Conservation (phyloP, 2,329 filamentous ascomycete genomes). For the Penicillium verrucosum region DNA sequence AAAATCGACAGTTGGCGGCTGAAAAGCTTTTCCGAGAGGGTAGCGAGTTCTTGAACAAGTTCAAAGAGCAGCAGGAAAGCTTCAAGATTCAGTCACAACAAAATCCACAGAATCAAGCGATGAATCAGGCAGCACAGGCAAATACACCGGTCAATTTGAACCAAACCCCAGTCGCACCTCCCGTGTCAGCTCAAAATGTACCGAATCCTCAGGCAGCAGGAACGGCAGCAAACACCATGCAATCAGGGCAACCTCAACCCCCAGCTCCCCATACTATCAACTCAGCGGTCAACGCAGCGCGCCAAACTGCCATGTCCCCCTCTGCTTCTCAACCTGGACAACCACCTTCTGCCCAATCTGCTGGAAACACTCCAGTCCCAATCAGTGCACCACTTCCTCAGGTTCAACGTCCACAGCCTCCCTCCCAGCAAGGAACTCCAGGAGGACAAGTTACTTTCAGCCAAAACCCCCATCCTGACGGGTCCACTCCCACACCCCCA, state of each 20-base stretch:
- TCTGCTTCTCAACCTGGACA: slow-evolving; percentile 35
- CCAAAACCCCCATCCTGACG: slow-evolving; percentile 31
- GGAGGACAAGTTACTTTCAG: slow-evolving; percentile 30
- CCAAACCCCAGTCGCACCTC: slow-evolving; percentile 16
- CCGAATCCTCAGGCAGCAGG: slow-evolving; percentile 21
- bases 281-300: slow-evolving; percentile 47
- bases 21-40: slow-evolving; percentile 44
- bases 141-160: slow-evolving; percentile 15
- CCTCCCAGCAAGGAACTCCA: slow-evolving; percentile 31
- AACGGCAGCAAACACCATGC: slow-evolving; percentile 27
- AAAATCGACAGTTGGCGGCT: slow-evolving; percentile 40
- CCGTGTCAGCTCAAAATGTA: slow-evolving; percentile 19
- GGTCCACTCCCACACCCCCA: slow-evolving; percentile 32
- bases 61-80: slow-evolving; percentile 48
- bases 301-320: slow-evolving; percentile 41
- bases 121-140: slow-evolving; percentile 23
- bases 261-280: slow-evolving; percentile 48
- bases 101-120: slow-evolving; percentile 20
- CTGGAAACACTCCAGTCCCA: slow-evolving; percentile 25
- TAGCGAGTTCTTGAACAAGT: slow-evolving; percentile 47
- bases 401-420: slow-evolving; percentile 27
- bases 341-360: slow-evolving; percentile 28
- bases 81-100: slow-evolving; percentile 40
- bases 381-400: slow-evolving; percentile 21
- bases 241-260: slow-evolving; percentile 34